A percentile compares a stretch with the other conserved stretches of the same genome.
Evolutionary conservation across 2,329 filamentous ascomycete species (phyloP).

Genomic region (Sarocladiaceae sp.): DNA sequence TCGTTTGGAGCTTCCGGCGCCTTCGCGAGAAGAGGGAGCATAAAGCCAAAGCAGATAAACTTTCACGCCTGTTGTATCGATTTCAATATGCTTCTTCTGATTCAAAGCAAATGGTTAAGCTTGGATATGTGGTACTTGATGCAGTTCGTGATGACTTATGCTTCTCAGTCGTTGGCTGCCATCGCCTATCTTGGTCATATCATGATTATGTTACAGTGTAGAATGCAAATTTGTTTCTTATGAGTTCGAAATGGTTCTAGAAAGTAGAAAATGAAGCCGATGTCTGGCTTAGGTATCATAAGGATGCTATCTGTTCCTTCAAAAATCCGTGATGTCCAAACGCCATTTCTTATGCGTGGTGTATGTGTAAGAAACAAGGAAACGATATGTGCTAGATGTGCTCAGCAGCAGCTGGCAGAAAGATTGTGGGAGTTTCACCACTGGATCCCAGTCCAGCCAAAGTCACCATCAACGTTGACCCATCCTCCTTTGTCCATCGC

Average conservation of each 20-base stretch:
- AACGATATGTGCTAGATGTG: neutral
- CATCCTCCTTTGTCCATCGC: constrained; percentile 58
- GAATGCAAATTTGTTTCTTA: no score
- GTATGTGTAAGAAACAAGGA: neutral
- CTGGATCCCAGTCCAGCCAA: constrained; percentile 52
- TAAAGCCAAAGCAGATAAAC: no score
- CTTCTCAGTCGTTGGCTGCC: no score
- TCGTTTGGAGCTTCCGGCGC: neutral
- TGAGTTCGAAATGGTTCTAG: neutral
- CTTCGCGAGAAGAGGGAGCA: neutral
- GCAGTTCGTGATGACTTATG: no score
- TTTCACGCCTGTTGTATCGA: no score
- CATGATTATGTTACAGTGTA: no score
- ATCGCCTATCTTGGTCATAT: no score
- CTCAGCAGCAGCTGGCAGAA: neutral
- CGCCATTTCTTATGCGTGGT: neutral
- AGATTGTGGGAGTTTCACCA: constrained; percentile 19
- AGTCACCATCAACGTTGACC: constrained; percentile 75
- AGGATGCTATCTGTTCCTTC: neutral
- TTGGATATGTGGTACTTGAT: no score
- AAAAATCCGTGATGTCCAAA: neutral
- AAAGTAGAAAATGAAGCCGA: neutral
- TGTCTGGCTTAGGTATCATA: neutral
- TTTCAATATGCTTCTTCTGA: no score
- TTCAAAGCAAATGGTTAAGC: no score